Evolutionary conservation across 257 asterid genomes (phyloP).

Genomic region (Cynanchum wilfordii): DNA sequence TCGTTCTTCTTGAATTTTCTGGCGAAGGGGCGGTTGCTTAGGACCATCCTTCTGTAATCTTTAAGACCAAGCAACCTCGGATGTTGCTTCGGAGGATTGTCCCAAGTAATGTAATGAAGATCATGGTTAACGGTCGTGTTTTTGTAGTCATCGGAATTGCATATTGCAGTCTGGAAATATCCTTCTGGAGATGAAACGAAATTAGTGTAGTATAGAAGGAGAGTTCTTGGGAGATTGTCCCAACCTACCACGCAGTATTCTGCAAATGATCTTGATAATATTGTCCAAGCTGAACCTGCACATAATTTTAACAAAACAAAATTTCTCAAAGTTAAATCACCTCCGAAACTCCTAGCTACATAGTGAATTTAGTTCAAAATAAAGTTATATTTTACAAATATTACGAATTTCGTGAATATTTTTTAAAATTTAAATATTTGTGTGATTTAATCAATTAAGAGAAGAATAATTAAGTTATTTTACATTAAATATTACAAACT

Average conservation of each 20-base stretch:
- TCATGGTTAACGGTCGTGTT: conserved; percentile 72
- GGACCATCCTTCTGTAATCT: conserved; percentile 60
- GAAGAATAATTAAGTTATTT: too few relatives aligned
- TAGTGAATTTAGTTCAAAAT: too few relatives aligned
- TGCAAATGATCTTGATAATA: conserved; percentile 69
- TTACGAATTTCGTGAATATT: too few relatives aligned
- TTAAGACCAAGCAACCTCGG: conserved; percentile 66
- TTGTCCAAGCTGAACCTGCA: conserved; percentile 89
- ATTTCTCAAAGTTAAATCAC: background rate
- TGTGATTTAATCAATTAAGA: too few relatives aligned
- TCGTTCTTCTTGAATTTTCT: conserved; percentile 77
- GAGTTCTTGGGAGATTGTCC: conserved; percentile 81
- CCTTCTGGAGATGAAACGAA: conserved; percentile 87
- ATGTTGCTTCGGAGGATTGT: conserved; percentile 79
- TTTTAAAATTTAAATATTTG: too few relatives aligned
- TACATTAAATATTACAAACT: too few relatives aligned
- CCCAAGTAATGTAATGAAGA: conserved; percentile 87
- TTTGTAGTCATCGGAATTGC: conserved; percentile 64
- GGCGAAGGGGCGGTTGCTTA: conserved; percentile 72
- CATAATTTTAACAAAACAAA: background rate
- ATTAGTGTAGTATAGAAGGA: conserved; percentile 83
- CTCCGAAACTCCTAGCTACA: background rate
- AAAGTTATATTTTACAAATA: too few relatives aligned
- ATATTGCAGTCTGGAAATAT: conserved; percentile 68
- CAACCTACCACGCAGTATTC: conserved; percentile 70